A percentile compares a stretch with the other conserved stretches of the same genome.
These are phyloP conservation scores for Hippophae tibetana DNA, from an alignment of 306 rosid species.

Conservation along the genomic window DNA sequence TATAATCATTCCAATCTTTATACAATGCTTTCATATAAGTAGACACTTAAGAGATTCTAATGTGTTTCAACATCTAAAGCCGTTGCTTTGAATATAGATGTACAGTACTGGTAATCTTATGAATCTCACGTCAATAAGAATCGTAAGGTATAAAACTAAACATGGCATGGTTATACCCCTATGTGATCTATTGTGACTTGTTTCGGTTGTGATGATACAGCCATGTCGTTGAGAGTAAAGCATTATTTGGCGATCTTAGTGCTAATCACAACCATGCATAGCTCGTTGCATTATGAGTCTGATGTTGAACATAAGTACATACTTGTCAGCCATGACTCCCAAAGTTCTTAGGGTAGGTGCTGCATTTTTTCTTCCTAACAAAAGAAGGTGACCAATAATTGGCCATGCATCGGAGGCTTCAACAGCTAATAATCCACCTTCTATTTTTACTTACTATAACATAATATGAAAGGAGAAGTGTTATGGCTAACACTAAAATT, in stretches of 20 bases:
- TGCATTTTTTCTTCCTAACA: neutral
- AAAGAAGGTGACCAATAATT: constrained; percentile 24
- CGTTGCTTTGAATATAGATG: constrained; percentile 35
- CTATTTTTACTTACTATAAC: too few species aligned
- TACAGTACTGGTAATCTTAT: constrained; percentile 23
- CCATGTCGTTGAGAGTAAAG: constrained; percentile 32
- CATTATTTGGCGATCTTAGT: constrained; percentile 47
- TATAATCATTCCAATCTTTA: constrained; percentile 8
- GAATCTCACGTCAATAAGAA: constrained; percentile 33
- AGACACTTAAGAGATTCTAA: constrained; percentile 26
- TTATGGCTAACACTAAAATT: too few species aligned
- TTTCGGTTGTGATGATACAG: constrained; percentile 35
- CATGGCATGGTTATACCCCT: constrained; percentile 33
- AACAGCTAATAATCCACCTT: neutral
- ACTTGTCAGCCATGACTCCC: constrained; percentile 26
- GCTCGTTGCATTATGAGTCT: constrained; percentile 26
- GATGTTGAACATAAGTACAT: constrained; percentile 37
- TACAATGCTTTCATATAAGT: constrained; percentile 12
- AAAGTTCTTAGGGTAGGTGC: constrained; percentile 13
- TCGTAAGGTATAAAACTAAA: constrained; percentile 38
- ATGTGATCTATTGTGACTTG: constrained; percentile 16
- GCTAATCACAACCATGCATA: constrained; percentile 30
- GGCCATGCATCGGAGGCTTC: constrained; percentile 19
- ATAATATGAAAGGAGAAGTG: too few species aligned
- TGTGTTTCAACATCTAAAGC: constrained; percentile 15